Evolutionary conservation across 2,329 filamentous ascomycete genomes (phyloP), one percentile per base, ranked within the genome.

Genomic region (Tolypocladium album): DNA sequence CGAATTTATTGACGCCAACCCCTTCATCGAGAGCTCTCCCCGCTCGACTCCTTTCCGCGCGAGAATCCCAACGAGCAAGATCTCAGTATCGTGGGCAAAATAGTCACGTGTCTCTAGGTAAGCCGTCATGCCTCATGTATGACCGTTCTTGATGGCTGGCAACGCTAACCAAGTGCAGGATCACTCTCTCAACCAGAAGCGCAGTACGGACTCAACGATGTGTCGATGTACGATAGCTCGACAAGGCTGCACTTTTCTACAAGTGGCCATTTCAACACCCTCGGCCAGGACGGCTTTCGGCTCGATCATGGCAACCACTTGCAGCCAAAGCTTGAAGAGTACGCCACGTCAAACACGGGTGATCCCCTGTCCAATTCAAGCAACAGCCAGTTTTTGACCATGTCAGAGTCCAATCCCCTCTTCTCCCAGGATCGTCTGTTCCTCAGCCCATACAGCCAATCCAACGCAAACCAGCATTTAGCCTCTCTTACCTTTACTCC

Each of bases 1-100:
- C 75, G 20, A 77, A 74, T 60, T 63, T 76, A 39, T 66, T 67
- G 47, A 74, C 73, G n/a, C 73, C 73, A 6, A 72, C 72, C 11
- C 72, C 69, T 15, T 62, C 66, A 11, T 63, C 68, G 1, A 67
- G 68, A 62, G 70, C 72, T 42, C 43, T 70, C 7, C 64, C 67
- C 27, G 52, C 66, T 47, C 67, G 68, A 31, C 62, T 67, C 2
- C 66, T 69, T 27, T 58, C 65, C 17, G 31, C 59, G 42, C 66
- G 70, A 59, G 69, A 71, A 12, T 52, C 61, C 34, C 59, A 57
- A n/a, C 64, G 62, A 27, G 61, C 56, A 13, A 63, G 69, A 53
- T 52, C 62, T 22, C 66, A 67, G 31, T 63, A 60, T 40, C 43
- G 60, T 24, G 58, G 58, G 9, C 64, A 65, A 22, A 52, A 55